A percentile compares a stretch with the other conserved stretches of the same genome.
Evolutionary conservation across 352 stramenopile species (phyloP).

Genomic region (Thalassiosira mediterranea): DNA sequence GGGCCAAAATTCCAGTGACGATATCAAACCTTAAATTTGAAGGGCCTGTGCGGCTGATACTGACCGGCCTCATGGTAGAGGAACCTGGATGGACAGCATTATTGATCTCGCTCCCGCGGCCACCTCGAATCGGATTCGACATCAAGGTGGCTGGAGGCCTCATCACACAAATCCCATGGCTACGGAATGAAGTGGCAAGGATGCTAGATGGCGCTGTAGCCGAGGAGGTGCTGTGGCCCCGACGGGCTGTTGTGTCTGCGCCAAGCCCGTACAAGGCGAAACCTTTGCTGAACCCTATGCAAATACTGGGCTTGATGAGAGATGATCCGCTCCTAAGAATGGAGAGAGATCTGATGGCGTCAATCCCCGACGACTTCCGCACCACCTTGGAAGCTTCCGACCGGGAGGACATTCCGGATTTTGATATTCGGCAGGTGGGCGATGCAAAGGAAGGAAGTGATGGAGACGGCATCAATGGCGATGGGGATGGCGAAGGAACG

Average conservation of each 20-base stretch:
- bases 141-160: slow-evolving; percentile 53
- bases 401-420: slow-evolving; percentile 27
- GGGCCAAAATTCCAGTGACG: slow-evolving; percentile 50
- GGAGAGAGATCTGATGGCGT: slow-evolving; percentile 47
- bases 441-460: background rate
- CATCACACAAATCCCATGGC: slow-evolving; percentile 64
- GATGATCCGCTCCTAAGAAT: slow-evolving; percentile 40
- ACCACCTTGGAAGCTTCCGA: slow-evolving; percentile 24
- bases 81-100: slow-evolving; percentile 55
- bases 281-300: slow-evolving; percentile 47
- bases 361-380: slow-evolving; percentile 48
- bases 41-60: slow-evolving; percentile 51
- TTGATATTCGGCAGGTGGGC: slow-evolving; percentile 42
- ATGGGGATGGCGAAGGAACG: background rate
- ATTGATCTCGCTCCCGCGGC: slow-evolving; percentile 49
- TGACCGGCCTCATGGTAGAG: slow-evolving; percentile 41
- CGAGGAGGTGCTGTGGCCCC: slow-evolving; percentile 49
- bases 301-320: slow-evolving; percentile 42
- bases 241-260: slow-evolving; percentile 49
- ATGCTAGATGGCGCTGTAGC: slow-evolving; percentile 49
- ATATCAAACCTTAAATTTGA: slow-evolving; percentile 67
- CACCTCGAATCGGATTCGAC: slow-evolving; percentile 59
- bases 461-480: background rate
- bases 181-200: slow-evolving; percentile 50
- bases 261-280: slow-evolving; percentile 37